phyloP scores from a whole-genome alignment of 2,329 filamentous ascomycete genomes.

The Orbilia blumenaviensis region DNA sequence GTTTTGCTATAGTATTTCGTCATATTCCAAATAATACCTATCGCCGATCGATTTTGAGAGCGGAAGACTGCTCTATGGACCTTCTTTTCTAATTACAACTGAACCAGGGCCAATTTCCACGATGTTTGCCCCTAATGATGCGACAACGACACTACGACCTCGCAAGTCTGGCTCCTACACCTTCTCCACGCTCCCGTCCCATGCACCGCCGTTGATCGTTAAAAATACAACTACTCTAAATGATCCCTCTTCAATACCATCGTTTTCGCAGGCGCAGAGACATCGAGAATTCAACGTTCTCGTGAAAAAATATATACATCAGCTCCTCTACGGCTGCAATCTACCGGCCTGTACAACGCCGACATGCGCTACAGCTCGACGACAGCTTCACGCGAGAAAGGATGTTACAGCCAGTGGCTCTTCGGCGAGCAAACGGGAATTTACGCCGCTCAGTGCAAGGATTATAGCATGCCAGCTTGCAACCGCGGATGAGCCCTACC shows the following conservation, averaged over 20 bases:
- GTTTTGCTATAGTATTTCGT: neutral
- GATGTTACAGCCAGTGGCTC: constrained; percentile 62
- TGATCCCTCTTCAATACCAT: constrained; percentile 27
- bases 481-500: constrained; percentile 78
- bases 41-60: too few species aligned
- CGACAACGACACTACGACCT: constrained; percentile 18
- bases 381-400: constrained; percentile 66
- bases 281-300: constrained; percentile 40
- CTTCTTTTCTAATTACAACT: neutral
- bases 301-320: constrained; percentile 73
- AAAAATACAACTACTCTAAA: constrained; percentile 39
- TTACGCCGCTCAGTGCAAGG: constrained; percentile 81
- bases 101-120: neutral
- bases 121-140: constrained; percentile 29
- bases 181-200: constrained; percentile 37
- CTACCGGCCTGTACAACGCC: constrained; percentile 74
- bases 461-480: constrained; percentile 82
- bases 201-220: constrained; percentile 43
- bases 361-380: constrained; percentile 82
- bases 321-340: constrained; percentile 83
- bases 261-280: constrained; percentile 29
- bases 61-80: too few species aligned
- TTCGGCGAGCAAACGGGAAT: constrained; percentile 74
- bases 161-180: constrained; percentile 27
- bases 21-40: neutral